A percentile compares a stretch with the other conserved stretches of the same genome.
phyloP scores from a whole-genome alignment of 768 basidiomycete genomes.

The Arthromyces matolae region DNA sequence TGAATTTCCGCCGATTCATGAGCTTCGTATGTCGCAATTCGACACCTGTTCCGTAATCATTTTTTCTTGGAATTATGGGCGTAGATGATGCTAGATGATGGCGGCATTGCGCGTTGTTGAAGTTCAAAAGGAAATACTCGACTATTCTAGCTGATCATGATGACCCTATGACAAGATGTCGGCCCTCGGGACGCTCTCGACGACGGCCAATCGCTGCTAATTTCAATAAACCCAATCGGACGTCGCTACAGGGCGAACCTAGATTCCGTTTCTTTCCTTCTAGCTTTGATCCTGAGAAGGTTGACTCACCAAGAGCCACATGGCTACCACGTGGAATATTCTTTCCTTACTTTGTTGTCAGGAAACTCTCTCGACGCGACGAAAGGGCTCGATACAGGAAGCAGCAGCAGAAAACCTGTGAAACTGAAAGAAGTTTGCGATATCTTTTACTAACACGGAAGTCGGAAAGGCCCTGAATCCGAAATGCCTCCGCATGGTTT shows the following conservation, averaged over 20 bases:
- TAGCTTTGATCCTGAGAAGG: conserved; percentile 12
- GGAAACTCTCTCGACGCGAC: not conserved
- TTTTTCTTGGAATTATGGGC: not conserved
- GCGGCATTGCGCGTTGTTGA: too few species aligned
- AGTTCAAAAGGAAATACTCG: too few species aligned
- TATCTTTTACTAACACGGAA: conserved; percentile 32
- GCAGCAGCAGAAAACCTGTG: conserved; percentile 7
- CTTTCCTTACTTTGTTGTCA: conserved; percentile 1
- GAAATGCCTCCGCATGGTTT: conserved; percentile 37
- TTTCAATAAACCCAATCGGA: not conserved
- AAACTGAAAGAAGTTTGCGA: conserved; percentile 9
- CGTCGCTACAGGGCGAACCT: too few species aligned
- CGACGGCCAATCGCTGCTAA: not conserved
- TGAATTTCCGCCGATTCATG: not conserved
- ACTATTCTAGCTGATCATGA: too few species aligned
- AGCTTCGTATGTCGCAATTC: too few species aligned
- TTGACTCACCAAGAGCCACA: conserved; percentile 24
- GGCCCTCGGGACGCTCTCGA: too few species aligned
- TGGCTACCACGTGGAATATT: conserved; percentile 34
- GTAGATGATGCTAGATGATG: not conserved
- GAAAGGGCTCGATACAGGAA: conserved; percentile 7
- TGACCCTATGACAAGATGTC: too few species aligned
- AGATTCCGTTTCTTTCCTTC: not conserved
- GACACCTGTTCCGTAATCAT: not conserved
- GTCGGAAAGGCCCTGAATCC: conserved; percentile 33